Evolutionary conservation across 2,329 filamentous ascomycete species (phyloP).

Genomic region (Epichloe typhina): DNA sequence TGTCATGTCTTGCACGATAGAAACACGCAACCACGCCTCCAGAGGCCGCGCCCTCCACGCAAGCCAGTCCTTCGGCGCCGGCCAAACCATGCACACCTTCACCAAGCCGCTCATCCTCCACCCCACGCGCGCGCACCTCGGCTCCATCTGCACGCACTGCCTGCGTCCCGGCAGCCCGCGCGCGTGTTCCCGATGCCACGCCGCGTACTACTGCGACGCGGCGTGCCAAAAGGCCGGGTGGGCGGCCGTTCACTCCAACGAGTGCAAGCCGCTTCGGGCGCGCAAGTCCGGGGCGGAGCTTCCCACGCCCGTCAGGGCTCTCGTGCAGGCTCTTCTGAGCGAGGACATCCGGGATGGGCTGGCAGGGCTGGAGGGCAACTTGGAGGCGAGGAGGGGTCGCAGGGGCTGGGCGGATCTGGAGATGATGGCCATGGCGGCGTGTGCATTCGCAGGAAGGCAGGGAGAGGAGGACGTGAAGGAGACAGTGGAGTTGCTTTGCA

Average conservation of each 20-base stretch:
- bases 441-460: constrained; percentile 28
- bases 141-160: constrained; percentile 36
- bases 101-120: constrained; percentile 28
- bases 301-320: constrained; percentile 42
- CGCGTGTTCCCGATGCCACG: constrained; percentile 40
- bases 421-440: constrained; percentile 31
- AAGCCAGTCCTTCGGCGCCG: constrained; percentile 28
- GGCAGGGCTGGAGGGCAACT: constrained; percentile 33
- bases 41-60: constrained; percentile 35
- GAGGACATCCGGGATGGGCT: constrained; percentile 21
- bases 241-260: constrained; percentile 36
- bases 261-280: constrained; percentile 35
- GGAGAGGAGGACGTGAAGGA: constrained; percentile 22
- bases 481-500: constrained; percentile 38
- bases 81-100: constrained; percentile 33
- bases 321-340: constrained; percentile 37
- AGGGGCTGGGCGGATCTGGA: constrained; percentile 32
- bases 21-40: constrained; percentile 9
- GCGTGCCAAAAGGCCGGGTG: constrained; percentile 43
- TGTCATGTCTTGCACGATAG: not conserved
- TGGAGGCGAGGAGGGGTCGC: constrained; percentile 21
- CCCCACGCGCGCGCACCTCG: constrained; percentile 29
- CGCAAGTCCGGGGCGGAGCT: constrained; percentile 18
- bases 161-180: constrained; percentile 19
- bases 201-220: constrained; percentile 39